Base-by-base conservation (phyloP, 2,329 filamentous ascomycete species). In the Phaeomoniella chlamydospora region DNA sequence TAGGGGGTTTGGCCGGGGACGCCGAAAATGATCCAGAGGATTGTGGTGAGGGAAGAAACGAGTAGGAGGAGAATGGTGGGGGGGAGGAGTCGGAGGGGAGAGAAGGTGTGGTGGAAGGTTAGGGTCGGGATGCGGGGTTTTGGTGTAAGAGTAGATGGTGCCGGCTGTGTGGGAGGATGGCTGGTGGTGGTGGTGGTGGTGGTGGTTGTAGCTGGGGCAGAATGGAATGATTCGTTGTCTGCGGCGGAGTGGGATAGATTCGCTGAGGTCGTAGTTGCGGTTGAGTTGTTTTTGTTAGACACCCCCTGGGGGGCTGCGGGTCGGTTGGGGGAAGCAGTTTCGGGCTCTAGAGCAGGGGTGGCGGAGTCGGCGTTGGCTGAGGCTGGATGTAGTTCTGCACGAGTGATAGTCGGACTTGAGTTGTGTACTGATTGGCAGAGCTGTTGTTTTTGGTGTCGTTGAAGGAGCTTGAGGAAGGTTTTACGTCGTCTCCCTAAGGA, bases 1-100 rank as follows among this genome's bases (percentile, higher is more conserved):
- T 16, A 31, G 17, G 34, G 34, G 6, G 31, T 12, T 13, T 19
- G 29, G 16, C 46, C 46, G 2, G 46, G 46, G 10, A 45, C 34
- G 6, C 46, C 46, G 33, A 49, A 44, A 13, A 49, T 26, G 29
- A 48, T 39, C 46, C 46, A 49, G 31, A 45, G 36, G 10, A 40
- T 36, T 12, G 37, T 34, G 3, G 44, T 37, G 30, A 44, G 34
- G 12, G 40, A 9, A 3, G 43, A 40, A 11, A 42, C 33, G 18
- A 44, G 19, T 31, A 46, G 31, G 3, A 36, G 22, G 3, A 44
- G 15, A 5, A 32, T 14, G 3, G 41, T 31, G 18, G 38, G 15
- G 18, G 31, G 15, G 3, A 38, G 26, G 31, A 47, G 38, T n/a
- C 37, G 37, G 15, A 17, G 30, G 10, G 41, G 13, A 3, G 39